Evolutionary conservation across 2,329 filamentous ascomycete species (phyloP).

Genomic region (Aspergillus felis): DNA sequence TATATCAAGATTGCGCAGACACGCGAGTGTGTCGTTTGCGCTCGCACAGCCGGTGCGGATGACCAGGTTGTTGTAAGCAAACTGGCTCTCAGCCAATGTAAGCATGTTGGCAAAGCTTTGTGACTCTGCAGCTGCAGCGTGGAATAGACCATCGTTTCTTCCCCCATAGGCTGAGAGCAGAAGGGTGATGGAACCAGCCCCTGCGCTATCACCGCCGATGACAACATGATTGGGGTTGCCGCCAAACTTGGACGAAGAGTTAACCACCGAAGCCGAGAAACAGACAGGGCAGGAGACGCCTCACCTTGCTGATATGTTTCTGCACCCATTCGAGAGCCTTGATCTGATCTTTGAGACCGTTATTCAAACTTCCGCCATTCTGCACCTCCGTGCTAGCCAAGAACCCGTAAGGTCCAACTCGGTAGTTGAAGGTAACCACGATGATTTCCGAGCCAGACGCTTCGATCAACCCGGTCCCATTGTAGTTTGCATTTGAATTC

Average conservation of each 20-base stretch:
- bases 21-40: conserved; percentile 42
- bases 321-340: conserved; percentile 68
- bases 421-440: conserved; percentile 71
- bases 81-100: conserved; percentile 48
- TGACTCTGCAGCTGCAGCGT: conserved; percentile 52
- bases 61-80: conserved; percentile 50
- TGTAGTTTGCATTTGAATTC: conserved; percentile 57
- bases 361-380: conserved; percentile 55
- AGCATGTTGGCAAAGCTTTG: conserved; percentile 50
- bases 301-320: conserved; percentile 53
- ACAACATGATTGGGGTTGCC: conserved; percentile 66
- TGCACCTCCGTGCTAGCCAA: conserved; percentile 56
- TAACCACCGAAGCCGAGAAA: neutral
- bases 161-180: conserved; percentile 57
- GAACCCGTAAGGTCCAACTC: conserved; percentile 71
- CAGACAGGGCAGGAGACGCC: neutral
- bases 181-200: conserved; percentile 60
- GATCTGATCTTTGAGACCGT: conserved; percentile 66
- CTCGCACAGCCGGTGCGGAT: conserved; percentile 46
- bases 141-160: conserved; percentile 47
- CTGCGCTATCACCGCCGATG: conserved; percentile 65
- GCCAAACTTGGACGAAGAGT: conserved; percentile 52
- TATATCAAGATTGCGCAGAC: conserved; percentile 46
- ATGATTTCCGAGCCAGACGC: conserved; percentile 60
- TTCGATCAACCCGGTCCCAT: conserved; percentile 58